Conservation (phyloP, 257 asterid species). For the Solanum lycopersicoides region DNA sequence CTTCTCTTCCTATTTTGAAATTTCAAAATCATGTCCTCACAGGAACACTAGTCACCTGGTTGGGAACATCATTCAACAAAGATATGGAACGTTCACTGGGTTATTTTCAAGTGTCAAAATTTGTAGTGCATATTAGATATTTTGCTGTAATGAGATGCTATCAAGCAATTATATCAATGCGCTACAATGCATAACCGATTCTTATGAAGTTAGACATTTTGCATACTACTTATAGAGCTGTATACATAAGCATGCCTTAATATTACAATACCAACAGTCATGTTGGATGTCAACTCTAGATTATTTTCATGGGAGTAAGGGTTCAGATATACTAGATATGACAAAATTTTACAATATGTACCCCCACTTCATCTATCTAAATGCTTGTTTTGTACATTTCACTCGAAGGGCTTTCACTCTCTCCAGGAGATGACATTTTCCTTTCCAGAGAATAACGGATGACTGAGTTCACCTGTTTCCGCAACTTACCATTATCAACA, state of each 20-base stretch:
- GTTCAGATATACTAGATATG: neutral
- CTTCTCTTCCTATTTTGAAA: neutral
- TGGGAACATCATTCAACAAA: neutral
- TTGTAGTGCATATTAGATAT: neutral
- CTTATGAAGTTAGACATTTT: neutral
- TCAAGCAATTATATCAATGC: neutral
- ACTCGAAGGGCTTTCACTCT: constrained; percentile 20
- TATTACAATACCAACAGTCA: constrained; percentile 25
- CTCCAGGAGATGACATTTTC: constrained; percentile 28
- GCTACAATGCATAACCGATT: neutral
- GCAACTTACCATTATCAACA: constrained; percentile 50
- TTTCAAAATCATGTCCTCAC: neutral
- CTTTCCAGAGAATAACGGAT: constrained; percentile 27
- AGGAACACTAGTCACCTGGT: neutral
- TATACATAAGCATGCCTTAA: constrained; percentile 8
- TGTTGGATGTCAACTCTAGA: constrained; percentile 2
- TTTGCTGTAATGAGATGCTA: neutral
- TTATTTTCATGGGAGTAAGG: neutral
- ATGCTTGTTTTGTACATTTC: constrained; percentile 32
- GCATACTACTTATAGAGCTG: neutral
- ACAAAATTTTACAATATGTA: constrained; percentile 38
- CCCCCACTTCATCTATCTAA: constrained; percentile 17
- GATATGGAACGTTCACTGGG: neutral
- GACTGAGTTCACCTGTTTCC: constrained; percentile 68
- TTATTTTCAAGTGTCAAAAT: neutral